These are phyloP conservation scores for Garcia nutans DNA, from an alignment of 345 rosid genomes.

Conservation along the genomic window DNA sequence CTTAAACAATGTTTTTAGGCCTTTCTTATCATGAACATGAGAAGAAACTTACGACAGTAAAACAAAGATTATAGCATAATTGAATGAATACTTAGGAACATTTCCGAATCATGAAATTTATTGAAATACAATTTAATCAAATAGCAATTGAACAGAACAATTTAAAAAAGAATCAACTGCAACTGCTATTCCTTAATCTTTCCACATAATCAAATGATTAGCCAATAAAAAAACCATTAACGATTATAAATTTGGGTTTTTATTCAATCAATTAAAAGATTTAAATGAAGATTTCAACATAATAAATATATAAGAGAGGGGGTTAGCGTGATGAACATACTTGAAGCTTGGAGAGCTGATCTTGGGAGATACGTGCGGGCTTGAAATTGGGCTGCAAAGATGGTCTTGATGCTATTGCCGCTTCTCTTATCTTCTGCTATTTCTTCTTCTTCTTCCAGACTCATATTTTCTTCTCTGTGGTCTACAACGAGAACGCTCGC, in stretches of 20 bases:
- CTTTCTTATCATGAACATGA: too few species aligned
- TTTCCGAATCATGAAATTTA: too few species aligned
- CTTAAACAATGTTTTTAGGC: too few species aligned
- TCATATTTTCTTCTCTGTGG: neutral
- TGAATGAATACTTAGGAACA: too few species aligned
- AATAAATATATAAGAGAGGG: neutral
- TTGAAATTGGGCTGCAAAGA: slow-evolving; percentile 45
- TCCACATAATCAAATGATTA: too few species aligned
- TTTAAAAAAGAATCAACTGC: too few species aligned
- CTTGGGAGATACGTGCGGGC: slow-evolving; percentile 35
- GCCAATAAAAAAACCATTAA: neutral
- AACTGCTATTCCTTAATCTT: too few species aligned
- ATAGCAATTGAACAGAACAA: too few species aligned
- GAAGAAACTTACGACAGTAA: too few species aligned
- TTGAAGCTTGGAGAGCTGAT: slow-evolving; percentile 59
- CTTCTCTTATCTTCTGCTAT: slow-evolving; percentile 55
- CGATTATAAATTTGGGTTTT: neutral
- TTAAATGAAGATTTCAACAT: too few species aligned
- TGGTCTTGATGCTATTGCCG: slow-evolving; percentile 44
- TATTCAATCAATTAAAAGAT: neutral
- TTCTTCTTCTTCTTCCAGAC: slow-evolving; percentile 8
- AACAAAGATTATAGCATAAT: too few species aligned
- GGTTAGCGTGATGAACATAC: slow-evolving; percentile 19
- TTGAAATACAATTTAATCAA: too few species aligned
- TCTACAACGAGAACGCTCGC: neutral